Base-by-base conservation (phyloP, 2,329 filamentous ascomycete genomes). In the Botrytis fabae region DNA sequence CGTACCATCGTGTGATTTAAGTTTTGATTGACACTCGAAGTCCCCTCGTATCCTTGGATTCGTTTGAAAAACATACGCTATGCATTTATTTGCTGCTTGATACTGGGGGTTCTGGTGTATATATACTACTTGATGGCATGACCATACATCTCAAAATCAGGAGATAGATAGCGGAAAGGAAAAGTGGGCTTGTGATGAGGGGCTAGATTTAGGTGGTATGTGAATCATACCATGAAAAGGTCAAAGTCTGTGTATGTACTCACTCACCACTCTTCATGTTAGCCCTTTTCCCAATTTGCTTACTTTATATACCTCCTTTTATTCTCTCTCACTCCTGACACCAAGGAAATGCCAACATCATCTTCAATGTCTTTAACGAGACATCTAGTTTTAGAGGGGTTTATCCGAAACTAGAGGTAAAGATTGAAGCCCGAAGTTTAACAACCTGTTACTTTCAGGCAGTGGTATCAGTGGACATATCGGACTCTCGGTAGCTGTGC, bases 321-420 rank as follows among this genome's bases (percentile, higher is more conserved):
- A 2, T 18, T 18, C 14, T 28, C 25, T 54, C 25, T 16, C 32
- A 32, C 5, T 54, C 28, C n/a, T 54, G 8, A 14, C 14, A 54
- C n/a, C 12, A 14, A 28, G 5, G 12, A 51, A 18, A 54, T 8
- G 7, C n/a, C n/a, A 28, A 3, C 51, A 54, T 54, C 25, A 9
- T 54, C 14, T 54, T 28, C 51, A n/a, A 54, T 54, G 51, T 54
- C 51, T 54, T 54, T 54, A 28, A 54, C 14, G n/a, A 54, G n/a
- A 18, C 6, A 0, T 12, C 2, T 14, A 1, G 5, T n/a, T n/a
- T n/a, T 7, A 5, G 48, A 1, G 25, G n/a, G n/a, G 14, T n/a
- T n/a, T 14, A 14, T 1, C 25, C 10, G 1, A 51, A 25, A 14
- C 46, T 25, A 9, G 46, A 51, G 46, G 10, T 25, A 25, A 12